Conservation (phyloP, 495 filamentous ascomycete species). For the Eremomyces bilateralis region DNA sequence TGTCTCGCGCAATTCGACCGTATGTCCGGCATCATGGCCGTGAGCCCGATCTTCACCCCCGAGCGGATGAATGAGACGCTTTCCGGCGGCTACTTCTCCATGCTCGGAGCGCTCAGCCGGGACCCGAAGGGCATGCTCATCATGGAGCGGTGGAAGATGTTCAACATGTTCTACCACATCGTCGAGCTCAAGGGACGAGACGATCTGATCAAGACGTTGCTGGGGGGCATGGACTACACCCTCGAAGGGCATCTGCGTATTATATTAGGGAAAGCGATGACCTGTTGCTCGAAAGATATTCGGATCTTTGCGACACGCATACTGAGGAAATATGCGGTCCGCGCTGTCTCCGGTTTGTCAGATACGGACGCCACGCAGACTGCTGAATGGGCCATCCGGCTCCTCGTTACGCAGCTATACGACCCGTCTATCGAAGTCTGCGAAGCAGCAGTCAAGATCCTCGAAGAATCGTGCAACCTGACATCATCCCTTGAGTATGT, state of each 20-base stretch:
- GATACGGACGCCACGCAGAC: conserved; percentile 3
- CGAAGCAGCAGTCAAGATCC: conserved; percentile 83
- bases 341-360: conserved; percentile 11
- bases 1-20: conserved; percentile 86
- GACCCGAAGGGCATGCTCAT: conserved; percentile 66
- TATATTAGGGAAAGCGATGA: conserved; percentile 78
- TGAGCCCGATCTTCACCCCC: conserved; percentile 66
- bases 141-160: conserved; percentile 88
- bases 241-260: conserved; percentile 77
- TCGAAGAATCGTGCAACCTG: conserved; percentile 91
- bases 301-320: conserved; percentile 69
- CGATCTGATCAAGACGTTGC: conserved; percentile 67
- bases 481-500: conserved; percentile 81
- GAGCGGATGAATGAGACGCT: conserved; percentile 67
- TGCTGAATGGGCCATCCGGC: conserved; percentile 84
- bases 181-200: conserved; percentile 75
- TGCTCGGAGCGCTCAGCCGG: conserved; percentile 67
- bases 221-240: conserved; percentile 80
- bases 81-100: conserved; percentile 79
- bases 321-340: conserved; percentile 58
- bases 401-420: conserved; percentile 91
- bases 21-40: conserved; percentile 74
- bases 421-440: conserved; percentile 94
- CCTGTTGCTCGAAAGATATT: conserved; percentile 75
- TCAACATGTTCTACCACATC: conserved; percentile 99